Conservation (phyloP, 495 filamentous ascomycete genomes). For the Neohortaea acidophila region DNA sequence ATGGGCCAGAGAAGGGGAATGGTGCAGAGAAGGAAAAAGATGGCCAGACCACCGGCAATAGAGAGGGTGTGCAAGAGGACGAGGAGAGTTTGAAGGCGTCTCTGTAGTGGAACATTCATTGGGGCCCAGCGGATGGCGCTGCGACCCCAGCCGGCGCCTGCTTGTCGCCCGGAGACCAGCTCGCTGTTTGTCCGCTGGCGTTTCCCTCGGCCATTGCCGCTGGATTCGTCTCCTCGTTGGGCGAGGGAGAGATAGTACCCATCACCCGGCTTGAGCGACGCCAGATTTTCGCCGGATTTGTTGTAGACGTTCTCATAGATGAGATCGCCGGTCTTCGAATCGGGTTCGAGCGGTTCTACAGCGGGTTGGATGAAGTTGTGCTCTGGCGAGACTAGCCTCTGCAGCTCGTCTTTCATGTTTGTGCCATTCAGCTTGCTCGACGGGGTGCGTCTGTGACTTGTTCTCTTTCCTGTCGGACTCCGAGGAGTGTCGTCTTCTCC, state of each 20-base stretch:
- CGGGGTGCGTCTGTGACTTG: conserved; percentile 9
- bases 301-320: conserved; percentile 14
- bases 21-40: conserved; percentile 82
- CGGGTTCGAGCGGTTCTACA: not conserved
- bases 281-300: conserved; percentile 14
- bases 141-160: conserved; percentile 25
- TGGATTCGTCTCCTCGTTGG: conserved; percentile 7
- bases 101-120: conserved; percentile 66
- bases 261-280: conserved; percentile 10
- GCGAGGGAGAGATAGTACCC: conserved; percentile 2
- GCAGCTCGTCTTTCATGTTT: not conserved
- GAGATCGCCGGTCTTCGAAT: conserved; percentile 4
- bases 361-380: not conserved
- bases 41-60: conserved; percentile 56
- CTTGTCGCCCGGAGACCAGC: conserved; percentile 23
- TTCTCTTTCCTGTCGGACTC: conserved; percentile 10
- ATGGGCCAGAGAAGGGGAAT: conserved; percentile 87
- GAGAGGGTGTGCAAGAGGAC: conserved; percentile 76
- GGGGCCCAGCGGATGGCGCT: conserved; percentile 67
- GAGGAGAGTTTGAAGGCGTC: conserved; percentile 73
- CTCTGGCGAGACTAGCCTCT: not conserved
- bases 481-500: conserved; percentile 14
- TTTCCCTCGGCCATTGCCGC: not conserved
- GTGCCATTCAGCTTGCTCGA: conserved; percentile 8
- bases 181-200: conserved; percentile 8